Evolutionary conservation across 441 rosid genomes (phyloP).

Genomic region (Euphorbia corollata): DNA sequence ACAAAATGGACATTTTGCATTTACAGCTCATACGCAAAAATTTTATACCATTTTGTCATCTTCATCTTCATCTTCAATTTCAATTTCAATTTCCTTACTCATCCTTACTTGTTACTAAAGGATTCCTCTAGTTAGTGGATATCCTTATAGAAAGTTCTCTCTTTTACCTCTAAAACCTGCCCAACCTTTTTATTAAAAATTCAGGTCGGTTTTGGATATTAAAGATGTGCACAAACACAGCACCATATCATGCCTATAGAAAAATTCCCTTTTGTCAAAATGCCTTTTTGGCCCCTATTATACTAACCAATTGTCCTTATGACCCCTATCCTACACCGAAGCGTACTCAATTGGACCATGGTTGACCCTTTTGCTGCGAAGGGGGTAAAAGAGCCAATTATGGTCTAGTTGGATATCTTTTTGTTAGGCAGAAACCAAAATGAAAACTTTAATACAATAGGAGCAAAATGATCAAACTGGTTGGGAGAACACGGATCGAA

Average conservation of each 20-base stretch:
- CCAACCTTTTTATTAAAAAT: neutral
- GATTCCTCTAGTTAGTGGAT: conserved; percentile 42
- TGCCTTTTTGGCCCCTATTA: neutral
- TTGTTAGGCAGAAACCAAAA: too few species aligned
- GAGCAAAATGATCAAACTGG: too few species aligned
- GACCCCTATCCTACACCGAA: too few species aligned
- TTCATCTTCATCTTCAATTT: conserved; percentile 9
- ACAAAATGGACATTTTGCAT: conserved; percentile 13
- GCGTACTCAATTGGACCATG: too few species aligned
- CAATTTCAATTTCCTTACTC: conserved; percentile 1
- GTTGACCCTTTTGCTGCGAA: too few species aligned
- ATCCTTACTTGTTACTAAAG: conserved; percentile 39
- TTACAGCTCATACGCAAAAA: neutral
- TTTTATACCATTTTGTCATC: conserved; percentile 9
- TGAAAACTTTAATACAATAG: too few species aligned
- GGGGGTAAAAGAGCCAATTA: too few species aligned
- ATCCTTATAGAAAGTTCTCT: conserved; percentile 23
- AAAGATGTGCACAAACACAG: conserved; percentile 7
- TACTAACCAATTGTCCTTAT: neutral
- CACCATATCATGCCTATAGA: conserved; percentile 28
- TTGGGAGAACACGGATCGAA: too few species aligned
- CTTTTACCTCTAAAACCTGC: neutral
- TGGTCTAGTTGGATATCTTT: too few species aligned
- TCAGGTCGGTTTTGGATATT: conserved; percentile 40
- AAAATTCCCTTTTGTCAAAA: conserved; percentile 30